phyloP scores from a whole-genome alignment of 176 grass and related monocot genomes.

The Chloris gayana region DNA sequence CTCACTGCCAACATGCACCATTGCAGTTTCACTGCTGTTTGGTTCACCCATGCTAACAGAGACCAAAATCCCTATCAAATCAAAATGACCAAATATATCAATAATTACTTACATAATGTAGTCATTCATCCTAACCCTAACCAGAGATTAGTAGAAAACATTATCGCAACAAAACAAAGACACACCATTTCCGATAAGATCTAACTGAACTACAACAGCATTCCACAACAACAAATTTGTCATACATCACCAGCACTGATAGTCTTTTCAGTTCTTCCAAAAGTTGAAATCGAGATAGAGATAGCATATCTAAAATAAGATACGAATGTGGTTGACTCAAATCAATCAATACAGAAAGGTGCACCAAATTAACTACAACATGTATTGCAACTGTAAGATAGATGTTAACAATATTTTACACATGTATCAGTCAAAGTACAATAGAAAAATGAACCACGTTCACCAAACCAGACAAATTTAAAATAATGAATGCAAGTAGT shows the following conservation, averaged over 20 bases:
- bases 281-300: background rate
- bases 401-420: background rate
- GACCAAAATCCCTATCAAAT: no score
- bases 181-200: no score
- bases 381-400: background rate
- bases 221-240: no score
- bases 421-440: background rate
- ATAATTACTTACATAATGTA: no score
- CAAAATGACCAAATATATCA: no score
- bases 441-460: background rate
- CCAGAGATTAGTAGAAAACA: no score
- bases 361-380: background rate
- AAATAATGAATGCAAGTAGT: background rate
- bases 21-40: slow-evolving; percentile 38
- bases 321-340: background rate
- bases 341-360: background rate
- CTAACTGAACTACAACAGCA: no score
- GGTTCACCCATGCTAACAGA: no score
- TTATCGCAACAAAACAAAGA: no score
- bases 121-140: no score
- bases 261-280: background rate
- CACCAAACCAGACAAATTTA: background rate
- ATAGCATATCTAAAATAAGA: background rate
- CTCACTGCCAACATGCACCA: slow-evolving; percentile 36
- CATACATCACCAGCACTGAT: background rate